A percentile compares a stretch with the other conserved stretches of the same genome.
phyloP scores from a whole-genome alignment of 768 basidiomycete genomes.

The Suillus subalutaceus region DNA sequence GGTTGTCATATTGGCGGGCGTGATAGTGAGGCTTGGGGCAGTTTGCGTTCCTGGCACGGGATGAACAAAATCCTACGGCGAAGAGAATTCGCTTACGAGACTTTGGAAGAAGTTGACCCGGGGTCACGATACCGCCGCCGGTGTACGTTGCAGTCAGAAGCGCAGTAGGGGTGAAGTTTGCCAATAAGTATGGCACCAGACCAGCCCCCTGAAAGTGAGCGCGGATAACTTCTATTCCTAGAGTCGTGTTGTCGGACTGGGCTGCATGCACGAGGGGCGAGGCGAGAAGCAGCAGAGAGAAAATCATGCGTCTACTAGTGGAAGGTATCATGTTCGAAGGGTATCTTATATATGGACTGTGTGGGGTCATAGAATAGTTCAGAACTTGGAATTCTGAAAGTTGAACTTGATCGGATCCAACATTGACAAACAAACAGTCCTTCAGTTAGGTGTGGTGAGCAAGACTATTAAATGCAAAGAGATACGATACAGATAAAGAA shows the following conservation, averaged over 20 bases:
- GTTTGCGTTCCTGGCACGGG: slow-evolving; percentile 52
- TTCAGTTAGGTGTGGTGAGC: slow-evolving; percentile 11
- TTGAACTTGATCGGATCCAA: not conserved
- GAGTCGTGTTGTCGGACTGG: slow-evolving; percentile 43
- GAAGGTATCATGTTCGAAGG: slow-evolving; percentile 6
- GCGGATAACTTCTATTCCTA: slow-evolving; percentile 60
- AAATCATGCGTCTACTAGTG: slow-evolving; percentile 18
- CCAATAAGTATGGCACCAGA: slow-evolving; percentile 64
- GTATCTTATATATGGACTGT: slow-evolving; percentile 3
- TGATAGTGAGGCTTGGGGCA: slow-evolving; percentile 55
- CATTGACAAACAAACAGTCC: slow-evolving; percentile 9
- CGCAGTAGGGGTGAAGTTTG: slow-evolving; percentile 64
- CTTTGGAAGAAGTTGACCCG: slow-evolving; percentile 62
- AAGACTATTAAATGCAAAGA: slow-evolving; percentile 9
- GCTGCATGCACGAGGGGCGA: slow-evolving; percentile 29
- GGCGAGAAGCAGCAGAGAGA: slow-evolving; percentile 22
- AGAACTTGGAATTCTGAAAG: slow-evolving; percentile 6
- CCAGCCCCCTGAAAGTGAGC: slow-evolving; percentile 67
- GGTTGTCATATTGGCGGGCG: slow-evolving; percentile 50
- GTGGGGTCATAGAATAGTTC: not conserved
- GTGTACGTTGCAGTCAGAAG: slow-evolving; percentile 53
- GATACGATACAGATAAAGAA: slow-evolving; percentile 34
- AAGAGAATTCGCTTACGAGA: slow-evolving; percentile 47
- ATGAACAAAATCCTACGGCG: slow-evolving; percentile 2
- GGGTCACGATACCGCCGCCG: slow-evolving; percentile 50